Evolutionary conservation across 169 alveolate genomes (phyloP).

Genomic region (Plasmodium berghei): DNA sequence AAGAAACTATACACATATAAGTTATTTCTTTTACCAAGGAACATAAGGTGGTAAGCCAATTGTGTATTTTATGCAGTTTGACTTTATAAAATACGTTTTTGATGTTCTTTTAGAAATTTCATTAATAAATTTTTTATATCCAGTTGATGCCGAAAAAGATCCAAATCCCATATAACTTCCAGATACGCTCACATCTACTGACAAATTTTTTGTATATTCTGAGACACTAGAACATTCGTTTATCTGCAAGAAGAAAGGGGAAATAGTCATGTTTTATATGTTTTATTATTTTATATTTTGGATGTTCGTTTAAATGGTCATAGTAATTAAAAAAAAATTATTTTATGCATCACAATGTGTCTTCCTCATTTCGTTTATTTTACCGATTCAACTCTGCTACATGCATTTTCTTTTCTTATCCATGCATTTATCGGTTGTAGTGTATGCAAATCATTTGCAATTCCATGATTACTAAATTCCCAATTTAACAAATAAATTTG

Average conservation of each 20-base stretch:
- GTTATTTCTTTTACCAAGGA: slow-evolving; percentile 25
- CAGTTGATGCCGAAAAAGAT: slow-evolving; percentile 86
- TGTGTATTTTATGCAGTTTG: slow-evolving; percentile 87
- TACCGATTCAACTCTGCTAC: slow-evolving; percentile 87
- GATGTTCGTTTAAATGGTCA: too few relatives aligned
- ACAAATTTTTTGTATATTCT: slow-evolving; percentile 83
- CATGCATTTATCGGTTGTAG: slow-evolving; percentile 88
- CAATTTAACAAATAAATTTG: slow-evolving; percentile 75
- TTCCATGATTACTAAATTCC: slow-evolving; percentile 77
- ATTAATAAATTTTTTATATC: slow-evolving; percentile 83
- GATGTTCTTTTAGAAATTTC: slow-evolving; percentile 76
- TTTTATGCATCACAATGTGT: not conserved
- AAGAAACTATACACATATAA: not conserved
- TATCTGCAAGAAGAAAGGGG: slow-evolving; percentile 14
- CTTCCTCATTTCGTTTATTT: not conserved
- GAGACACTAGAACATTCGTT: slow-evolving; percentile 50
- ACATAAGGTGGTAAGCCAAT: slow-evolving; percentile 85
- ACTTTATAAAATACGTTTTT: slow-evolving; percentile 83
- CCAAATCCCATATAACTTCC: slow-evolving; percentile 79
- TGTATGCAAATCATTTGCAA: slow-evolving; percentile 77
- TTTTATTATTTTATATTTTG: not conserved
- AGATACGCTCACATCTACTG: slow-evolving; percentile 86
- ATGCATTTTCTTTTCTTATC: slow-evolving; percentile 87
- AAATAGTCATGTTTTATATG: not conserved
- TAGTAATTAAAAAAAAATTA: too few relatives aligned